phyloP scores from a whole-genome alignment of 2,329 filamentous ascomycete species.

The Verticillium zaregamsianum region DNA sequence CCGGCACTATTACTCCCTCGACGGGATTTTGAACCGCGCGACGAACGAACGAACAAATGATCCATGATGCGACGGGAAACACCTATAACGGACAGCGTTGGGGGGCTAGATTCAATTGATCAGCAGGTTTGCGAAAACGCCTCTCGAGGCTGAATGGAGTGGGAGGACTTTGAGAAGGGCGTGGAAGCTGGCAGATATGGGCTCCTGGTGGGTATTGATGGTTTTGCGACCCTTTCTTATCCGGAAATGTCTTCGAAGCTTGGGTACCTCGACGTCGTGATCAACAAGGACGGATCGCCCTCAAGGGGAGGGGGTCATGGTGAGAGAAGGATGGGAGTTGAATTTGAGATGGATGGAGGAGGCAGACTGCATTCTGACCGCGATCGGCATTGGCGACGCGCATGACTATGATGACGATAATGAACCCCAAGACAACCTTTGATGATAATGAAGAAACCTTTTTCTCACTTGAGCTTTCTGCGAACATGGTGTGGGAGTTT shows the following conservation, averaged over 20 bases:
- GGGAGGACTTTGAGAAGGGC: not conserved
- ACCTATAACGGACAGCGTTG: not conserved
- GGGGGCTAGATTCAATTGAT: not conserved
- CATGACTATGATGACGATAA: slow-evolving; percentile 8
- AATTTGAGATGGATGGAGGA: not conserved
- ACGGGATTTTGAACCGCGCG: not conserved
- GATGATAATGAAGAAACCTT: not conserved
- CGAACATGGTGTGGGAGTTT: not conserved
- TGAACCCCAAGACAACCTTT: slow-evolving; percentile 5
- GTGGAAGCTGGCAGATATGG: not conserved
- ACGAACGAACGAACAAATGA: not conserved
- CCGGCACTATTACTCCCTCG: slow-evolving; percentile 4
- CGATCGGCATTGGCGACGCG: not conserved
- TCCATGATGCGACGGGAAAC: not conserved
- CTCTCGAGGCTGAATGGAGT: not conserved
- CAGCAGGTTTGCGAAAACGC: not conserved
- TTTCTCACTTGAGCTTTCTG: not conserved
- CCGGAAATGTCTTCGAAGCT: not conserved
- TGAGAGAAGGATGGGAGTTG: not conserved
- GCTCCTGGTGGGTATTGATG: not conserved
- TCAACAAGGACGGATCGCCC: not conserved
- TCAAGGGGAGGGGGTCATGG: not conserved
- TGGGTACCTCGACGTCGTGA: not conserved
- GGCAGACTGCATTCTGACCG: not conserved
- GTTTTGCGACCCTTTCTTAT: too few relatives aligned